Evolutionary conservation across 1,139 yeast species (phyloP).

Genomic region (Diutina scorzettiae): DNA sequence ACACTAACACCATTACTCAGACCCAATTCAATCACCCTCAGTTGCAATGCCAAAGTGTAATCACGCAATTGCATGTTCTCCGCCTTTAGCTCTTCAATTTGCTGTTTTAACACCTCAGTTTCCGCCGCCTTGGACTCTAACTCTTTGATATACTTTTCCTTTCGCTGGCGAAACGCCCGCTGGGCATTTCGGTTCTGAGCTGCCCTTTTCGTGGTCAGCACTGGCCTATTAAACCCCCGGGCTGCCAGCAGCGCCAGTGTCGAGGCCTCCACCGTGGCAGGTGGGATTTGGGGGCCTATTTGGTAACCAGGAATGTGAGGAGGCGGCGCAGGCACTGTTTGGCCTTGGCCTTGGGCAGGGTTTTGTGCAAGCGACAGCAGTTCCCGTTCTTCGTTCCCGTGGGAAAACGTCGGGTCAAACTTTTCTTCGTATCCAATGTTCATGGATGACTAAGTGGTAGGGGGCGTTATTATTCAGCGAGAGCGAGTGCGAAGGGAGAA

Average conservation of each 20-base stretch:
- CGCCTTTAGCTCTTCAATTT: constrained; percentile 48
- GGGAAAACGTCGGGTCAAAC: constrained; percentile 3
- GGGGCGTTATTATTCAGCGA: too few relatives aligned
- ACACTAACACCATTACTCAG: constrained; percentile 7
- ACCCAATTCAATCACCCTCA: constrained; percentile 41
- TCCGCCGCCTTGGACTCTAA: constrained; percentile 60
- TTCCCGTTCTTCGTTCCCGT: background rate
- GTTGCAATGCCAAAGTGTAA: constrained; percentile 59
- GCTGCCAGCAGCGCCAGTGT: background rate
- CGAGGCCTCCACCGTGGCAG: background rate
- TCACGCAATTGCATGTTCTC: constrained; percentile 67
- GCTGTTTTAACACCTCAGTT: constrained; percentile 44
- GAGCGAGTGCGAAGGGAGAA: too few relatives aligned
- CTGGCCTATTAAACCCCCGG: background rate
- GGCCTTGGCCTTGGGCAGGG: background rate
- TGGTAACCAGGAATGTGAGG: background rate
- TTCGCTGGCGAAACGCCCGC: constrained; percentile 73
- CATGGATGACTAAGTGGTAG: background rate
- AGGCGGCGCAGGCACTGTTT: too few relatives aligned
- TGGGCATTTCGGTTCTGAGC: constrained; percentile 85
- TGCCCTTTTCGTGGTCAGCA: constrained; percentile 53
- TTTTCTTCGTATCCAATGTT: constrained; percentile 1
- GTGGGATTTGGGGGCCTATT: background rate
- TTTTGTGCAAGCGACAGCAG: background rate
- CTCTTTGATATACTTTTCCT: constrained; percentile 67